A percentile compares a stretch with the other conserved stretches of the same genome.
phyloP scores from a whole-genome alignment of 331 rosid genomes.

The Acacia pycnantha region DNA sequence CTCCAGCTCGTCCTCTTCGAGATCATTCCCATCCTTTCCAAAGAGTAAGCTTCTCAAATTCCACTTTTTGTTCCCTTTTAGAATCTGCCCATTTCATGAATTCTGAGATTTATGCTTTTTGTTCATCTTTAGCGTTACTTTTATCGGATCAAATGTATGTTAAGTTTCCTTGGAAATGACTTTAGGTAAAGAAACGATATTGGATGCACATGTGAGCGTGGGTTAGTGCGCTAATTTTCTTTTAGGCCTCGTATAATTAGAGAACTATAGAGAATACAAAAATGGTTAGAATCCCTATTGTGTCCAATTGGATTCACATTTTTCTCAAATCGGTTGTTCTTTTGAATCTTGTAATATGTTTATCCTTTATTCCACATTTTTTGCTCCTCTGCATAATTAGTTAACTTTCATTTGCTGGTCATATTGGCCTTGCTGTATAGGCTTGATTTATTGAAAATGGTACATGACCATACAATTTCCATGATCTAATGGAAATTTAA shows the following conservation, averaged over 20 bases:
- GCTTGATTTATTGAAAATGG: background rate
- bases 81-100: background rate
- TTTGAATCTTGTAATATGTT: too few relatives aligned
- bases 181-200: background rate
- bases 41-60: constrained; percentile 37
- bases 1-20: constrained; percentile 93
- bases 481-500: background rate
- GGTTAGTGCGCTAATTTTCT: background rate
- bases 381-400: too few relatives aligned
- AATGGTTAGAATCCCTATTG: background rate
- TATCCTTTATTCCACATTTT: too few relatives aligned
- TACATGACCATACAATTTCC: background rate
- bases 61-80: background rate
- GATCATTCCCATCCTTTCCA: constrained; percentile 93
- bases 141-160: background rate
- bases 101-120: background rate
- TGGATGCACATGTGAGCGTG: background rate
- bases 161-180: background rate
- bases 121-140: background rate
- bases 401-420: background rate
- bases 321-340: background rate
- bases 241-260: background rate
- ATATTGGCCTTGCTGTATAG: background rate
- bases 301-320: background rate
- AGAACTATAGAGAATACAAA: background rate